Percentiles rank a stretch among this genome's conserved stretches.
Evolutionary conservation across 2,329 filamentous ascomycete genomes (phyloP).

Genomic region (Fusarium sulawesiense): DNA sequence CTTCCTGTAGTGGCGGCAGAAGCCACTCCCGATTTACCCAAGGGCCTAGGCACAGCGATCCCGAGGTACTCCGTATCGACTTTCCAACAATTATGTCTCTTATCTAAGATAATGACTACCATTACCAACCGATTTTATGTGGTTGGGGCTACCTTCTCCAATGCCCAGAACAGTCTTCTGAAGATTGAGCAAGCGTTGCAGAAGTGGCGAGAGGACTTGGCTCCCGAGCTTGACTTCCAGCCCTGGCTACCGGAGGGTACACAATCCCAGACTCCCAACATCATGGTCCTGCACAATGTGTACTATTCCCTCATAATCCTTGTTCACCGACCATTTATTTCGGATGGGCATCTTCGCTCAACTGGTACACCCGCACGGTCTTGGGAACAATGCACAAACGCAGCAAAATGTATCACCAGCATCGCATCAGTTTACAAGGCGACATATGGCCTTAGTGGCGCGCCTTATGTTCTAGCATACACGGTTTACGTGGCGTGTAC

Average conservation of each 20-base stretch:
- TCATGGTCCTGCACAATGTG: conserved; percentile 14
- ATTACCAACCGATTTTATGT: conserved; percentile 22
- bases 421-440: conserved; percentile 11
- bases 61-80: conserved; percentile 14
- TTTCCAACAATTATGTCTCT: conserved; percentile 14
- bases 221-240: conserved; percentile 1
- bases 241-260: background rate
- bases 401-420: conserved; percentile 6
- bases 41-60: background rate
- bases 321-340: conserved; percentile 15
- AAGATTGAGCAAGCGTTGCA: conserved; percentile 10
- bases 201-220: conserved; percentile 1
- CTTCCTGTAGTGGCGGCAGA: background rate
- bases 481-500: conserved; percentile 15
- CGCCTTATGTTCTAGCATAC: conserved; percentile 17
- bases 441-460: background rate
- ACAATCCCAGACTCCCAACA: conserved; percentile 2
- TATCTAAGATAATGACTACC: conserved; percentile 15
- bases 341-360: conserved; percentile 10
- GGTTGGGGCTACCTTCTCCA: conserved; percentile 9
- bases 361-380: background rate
- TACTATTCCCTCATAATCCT: conserved; percentile 13
- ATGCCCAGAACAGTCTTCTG: background rate
- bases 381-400: conserved; percentile 12
- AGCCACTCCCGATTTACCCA: accelerated